Base-by-base conservation (phyloP, 2,329 filamentous ascomycete species). In the Boeremia exigua region DNA sequence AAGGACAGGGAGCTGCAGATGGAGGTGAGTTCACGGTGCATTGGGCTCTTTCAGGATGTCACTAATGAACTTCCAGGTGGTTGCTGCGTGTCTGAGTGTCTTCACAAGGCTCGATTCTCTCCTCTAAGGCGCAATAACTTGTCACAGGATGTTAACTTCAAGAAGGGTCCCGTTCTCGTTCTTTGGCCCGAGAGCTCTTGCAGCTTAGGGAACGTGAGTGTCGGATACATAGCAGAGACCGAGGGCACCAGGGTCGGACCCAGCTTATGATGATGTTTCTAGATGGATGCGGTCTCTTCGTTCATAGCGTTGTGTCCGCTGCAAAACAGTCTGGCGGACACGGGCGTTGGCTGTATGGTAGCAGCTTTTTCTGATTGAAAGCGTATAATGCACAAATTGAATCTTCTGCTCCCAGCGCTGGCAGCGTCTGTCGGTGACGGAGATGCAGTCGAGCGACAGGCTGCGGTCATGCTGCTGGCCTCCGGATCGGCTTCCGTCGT, bases 91-190 rank as follows among this genome's bases (percentile, higher is more conserved):
- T 78, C 80, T 99, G 77, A 96, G 90, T 80, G 95, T 99, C 71
- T 99, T 99, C 77, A 99, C 95, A 62, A 87, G 94, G 74, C 89
- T 99, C 70, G 95, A 99, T 80, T 98, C 95, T 47, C 83, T 99
- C 59, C 88, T 99, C 75, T 99, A 85, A 80, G 62, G 27, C 38
- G 14, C 46, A 32, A 12, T 30, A 34, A 56, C 43, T 53, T 46
- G 58, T 60, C 54, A 58, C 56, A 54, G n/a, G n/a, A 36, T 47
- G 30, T 54, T 55, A 44, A 58, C 33, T 36, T 38, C 12, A 33
- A 32, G 19, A 46, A 50, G 47, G 40, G 28, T 28, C 15, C 40
- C 39, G 17, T 14, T 44, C 23, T 38, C 25, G 14, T 15, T n/a
- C 15, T 23, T 9, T 34, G 11, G 8, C 15, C 42, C 46, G 28